Evolutionary conservation across 192 early-diverging fungal genomes (phyloP).

Genomic region (Cetraspora pellucida): DNA sequence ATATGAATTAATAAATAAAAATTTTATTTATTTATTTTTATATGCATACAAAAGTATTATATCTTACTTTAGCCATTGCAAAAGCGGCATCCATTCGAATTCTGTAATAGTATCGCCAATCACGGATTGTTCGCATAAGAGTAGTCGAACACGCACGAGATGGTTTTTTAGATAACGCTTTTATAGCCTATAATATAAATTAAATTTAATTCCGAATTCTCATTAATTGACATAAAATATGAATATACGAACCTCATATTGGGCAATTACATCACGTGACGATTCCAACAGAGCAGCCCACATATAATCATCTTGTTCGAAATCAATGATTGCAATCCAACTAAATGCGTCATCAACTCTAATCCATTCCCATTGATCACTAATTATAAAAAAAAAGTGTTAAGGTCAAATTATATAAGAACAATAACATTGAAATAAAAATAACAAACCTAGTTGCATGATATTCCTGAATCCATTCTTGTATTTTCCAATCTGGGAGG

Average conservation of each 20-base stretch:
- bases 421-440: too few relatives aligned
- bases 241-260: constrained; percentile 66
- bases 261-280: constrained; percentile 89
- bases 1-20: background rate
- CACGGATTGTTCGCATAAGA: constrained; percentile 74
- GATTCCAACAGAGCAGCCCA: constrained; percentile 91
- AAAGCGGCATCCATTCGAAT: constrained; percentile 80
- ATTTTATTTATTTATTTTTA: background rate
- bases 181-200: constrained; percentile 55
- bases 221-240: background rate
- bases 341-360: constrained; percentile 91
- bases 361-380: constrained; percentile 94
- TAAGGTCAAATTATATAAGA: background rate
- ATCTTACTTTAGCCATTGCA: constrained; percentile 61
- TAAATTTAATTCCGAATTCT: background rate
- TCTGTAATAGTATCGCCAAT: constrained; percentile 83
- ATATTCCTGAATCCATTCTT: constrained; percentile 73
- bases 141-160: constrained; percentile 71
- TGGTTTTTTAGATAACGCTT: constrained; percentile 63
- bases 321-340: constrained; percentile 87
- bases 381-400: constrained; percentile 20
- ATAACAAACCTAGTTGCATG: too few relatives aligned
- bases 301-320: constrained; percentile 92
- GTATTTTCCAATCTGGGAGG: constrained; percentile 71
- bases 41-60: background rate